These are phyloP conservation scores for Penicillium sclerotiorum DNA, from an alignment of 2,329 filamentous ascomycete species.

Conservation along the genomic window DNA sequence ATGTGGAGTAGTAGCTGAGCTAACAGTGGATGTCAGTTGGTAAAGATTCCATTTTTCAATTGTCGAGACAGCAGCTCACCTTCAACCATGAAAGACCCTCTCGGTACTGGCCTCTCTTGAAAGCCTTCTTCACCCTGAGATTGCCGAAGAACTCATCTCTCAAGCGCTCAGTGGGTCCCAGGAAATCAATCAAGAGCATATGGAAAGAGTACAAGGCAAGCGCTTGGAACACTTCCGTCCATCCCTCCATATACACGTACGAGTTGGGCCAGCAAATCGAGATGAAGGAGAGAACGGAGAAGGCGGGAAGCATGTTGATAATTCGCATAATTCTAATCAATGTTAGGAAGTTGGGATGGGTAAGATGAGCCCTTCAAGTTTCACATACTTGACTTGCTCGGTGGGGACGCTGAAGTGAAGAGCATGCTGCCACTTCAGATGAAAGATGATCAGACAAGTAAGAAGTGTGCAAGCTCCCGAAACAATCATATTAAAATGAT, in stretches of 20 bases:
- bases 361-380: background rate
- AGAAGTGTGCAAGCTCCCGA: conserved; percentile 3
- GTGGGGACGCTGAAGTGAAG: conserved; percentile 45
- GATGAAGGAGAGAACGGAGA: conserved; percentile 45
- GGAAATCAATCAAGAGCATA: conserved; percentile 43
- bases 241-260: conserved; percentile 45
- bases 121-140: conserved; percentile 29
- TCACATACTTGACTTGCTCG: conserved; percentile 44
- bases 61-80: conserved; percentile 18
- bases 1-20: conserved; percentile 26
- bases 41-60: background rate
- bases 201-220: conserved; percentile 50
- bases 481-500: conserved; percentile 38
- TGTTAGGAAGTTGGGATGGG: background rate
- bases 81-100: conserved; percentile 33
- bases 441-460: conserved; percentile 30
- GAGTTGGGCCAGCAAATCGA: conserved; percentile 41
- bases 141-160: conserved; percentile 43
- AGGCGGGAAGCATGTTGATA: conserved; percentile 45
- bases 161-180: conserved; percentile 38
- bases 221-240: conserved; percentile 44
- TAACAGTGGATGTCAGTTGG: background rate
- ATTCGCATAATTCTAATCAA: conserved; percentile 45
- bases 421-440: conserved; percentile 38
- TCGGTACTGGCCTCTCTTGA: conserved; percentile 27